A percentile compares a stretch with the other conserved stretches of the same genome.
Evolutionary conservation across 768 basidiomycete genomes (phyloP).

Genomic region (Boletales sp.): DNA sequence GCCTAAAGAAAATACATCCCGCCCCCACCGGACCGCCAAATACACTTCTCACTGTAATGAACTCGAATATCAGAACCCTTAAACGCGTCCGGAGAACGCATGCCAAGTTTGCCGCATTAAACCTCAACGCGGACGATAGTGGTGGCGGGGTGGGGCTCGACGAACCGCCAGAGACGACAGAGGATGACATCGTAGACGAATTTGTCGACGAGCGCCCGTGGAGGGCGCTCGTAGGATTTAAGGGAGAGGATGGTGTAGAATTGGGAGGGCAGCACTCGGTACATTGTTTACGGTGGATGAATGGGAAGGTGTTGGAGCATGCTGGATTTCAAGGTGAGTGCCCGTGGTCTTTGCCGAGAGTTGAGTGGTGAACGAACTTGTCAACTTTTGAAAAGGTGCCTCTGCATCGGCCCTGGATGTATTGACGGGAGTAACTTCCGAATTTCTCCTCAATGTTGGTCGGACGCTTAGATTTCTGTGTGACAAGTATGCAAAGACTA

Average conservation of each 20-base stretch:
- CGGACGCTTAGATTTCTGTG: conserved; percentile 76
- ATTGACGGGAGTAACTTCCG: conserved; percentile 68
- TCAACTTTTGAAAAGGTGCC: conserved; percentile 47
- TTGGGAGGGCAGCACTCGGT: conserved; percentile 57
- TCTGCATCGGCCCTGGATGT: conserved; percentile 77
- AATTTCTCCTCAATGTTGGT: conserved; percentile 84
- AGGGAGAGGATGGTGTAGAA: conserved; percentile 36
- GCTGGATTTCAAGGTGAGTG: conserved; percentile 84
- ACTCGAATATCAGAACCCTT: conserved; percentile 71
- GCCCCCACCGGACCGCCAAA: conserved; percentile 28
- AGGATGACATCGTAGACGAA: conserved; percentile 26
- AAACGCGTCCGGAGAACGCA: conserved; percentile 72
- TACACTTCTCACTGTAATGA: conserved; percentile 67
- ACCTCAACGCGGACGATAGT: conserved; percentile 33
- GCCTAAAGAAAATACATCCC: conserved; percentile 19
- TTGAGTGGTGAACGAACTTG: conserved; percentile 1
- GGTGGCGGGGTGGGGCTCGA: conserved; percentile 32
- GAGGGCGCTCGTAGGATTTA: conserved; percentile 30
- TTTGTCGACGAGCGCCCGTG: conserved; percentile 62
- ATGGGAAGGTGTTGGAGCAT: conserved; percentile 80
- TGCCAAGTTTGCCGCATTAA: conserved; percentile 61
- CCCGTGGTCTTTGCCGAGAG: neutral
- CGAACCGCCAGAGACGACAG: conserved; percentile 31
- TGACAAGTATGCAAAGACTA: conserved; percentile 75
- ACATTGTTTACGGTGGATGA: conserved; percentile 70